Evolutionary conservation across 495 filamentous ascomycete genomes (phyloP), one percentile per base, ranked within the genome.

Genomic region (Cryomyces antarcticus): DNA sequence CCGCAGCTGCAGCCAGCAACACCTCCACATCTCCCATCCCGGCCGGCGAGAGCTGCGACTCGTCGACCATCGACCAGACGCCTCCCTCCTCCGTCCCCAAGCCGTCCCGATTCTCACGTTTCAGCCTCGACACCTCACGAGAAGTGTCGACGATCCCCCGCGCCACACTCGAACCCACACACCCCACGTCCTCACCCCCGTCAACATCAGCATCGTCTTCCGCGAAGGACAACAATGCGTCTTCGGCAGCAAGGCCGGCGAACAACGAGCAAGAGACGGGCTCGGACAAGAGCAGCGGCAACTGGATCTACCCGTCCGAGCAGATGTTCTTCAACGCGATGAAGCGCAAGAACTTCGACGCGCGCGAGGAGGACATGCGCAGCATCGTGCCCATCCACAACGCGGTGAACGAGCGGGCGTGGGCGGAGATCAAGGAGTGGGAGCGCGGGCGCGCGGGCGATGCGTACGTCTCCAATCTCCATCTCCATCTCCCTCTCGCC

Each of bases 301-400:
- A 93, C 57, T 97, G 92, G 89, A 77, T 97, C 39, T 97, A 97
- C 62, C 89, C 89, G 0, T 92, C 82, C 0, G 92, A 97, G 55
- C 71, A 78, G 45, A 86, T 89, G 69, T 97, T 97, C 64, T 95
- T 94, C 65, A 77, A 87, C 24, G 87, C 89, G 7, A 80, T 97
- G 72, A 73, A 77, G 68, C 76, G 87, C 54, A 96, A 96, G 52
- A 65, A 66, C 30, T 59, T 74, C 64, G 47, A 61, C 57, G 68
- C 74, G 12, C 48, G 61, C 29, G 73, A 75, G 1, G 63, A 67
- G 17, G 82, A 92, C 53, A 93, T 95, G 72, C 72, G 71, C 42
- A 78, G 80, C 24, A 84, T 96, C 29, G 87, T 96, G 39, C 89
- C 89, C 1, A 95, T 97, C 56, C 89, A 97, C 60, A 97, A 97